phyloP scores from a whole-genome alignment of 176 grass and related monocot species.

The Sorghum bicolor region DNA sequence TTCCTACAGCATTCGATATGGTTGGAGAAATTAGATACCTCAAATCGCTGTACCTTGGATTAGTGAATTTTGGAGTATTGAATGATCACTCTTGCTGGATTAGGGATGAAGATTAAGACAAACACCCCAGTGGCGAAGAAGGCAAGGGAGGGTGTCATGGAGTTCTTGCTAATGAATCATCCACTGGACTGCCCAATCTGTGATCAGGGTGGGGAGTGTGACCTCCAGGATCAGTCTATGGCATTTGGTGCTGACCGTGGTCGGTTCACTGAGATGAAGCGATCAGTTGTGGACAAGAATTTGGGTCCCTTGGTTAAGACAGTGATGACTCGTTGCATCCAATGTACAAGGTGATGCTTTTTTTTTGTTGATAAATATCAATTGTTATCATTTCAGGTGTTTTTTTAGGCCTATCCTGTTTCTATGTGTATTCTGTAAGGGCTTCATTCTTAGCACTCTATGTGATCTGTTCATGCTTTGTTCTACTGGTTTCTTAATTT shows the following conservation, averaged over 20 bases:
- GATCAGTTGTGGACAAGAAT: conserved; percentile 97
- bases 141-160: conserved; percentile 99
- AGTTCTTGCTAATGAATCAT: conserved; percentile 97
- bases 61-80: not conserved
- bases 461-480: not conserved
- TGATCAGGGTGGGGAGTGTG: conserved; percentile 94
- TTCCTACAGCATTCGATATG: not conserved
- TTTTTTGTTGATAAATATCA: not conserved
- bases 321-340: conserved; percentile 99
- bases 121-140: conserved; percentile 92
- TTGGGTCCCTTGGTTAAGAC: conserved; percentile 96
- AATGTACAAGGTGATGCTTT: conserved; percentile 81
- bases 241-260: conserved; percentile 95
- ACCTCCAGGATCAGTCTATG: conserved; percentile 98
- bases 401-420: not conserved
- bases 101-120: conserved; percentile 99
- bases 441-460: not conserved
- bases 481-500: conserved; percentile 8
- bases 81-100: conserved; percentile 22
- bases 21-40: not conserved
- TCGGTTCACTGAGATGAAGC: conserved; percentile 96
- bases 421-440: not conserved
- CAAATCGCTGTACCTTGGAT: not conserved
- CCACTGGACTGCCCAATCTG: conserved; percentile 97
- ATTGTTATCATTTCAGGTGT: not conserved